phyloP scores from a whole-genome alignment of 495 filamentous ascomycete genomes.

The Halenospora varia region DNA sequence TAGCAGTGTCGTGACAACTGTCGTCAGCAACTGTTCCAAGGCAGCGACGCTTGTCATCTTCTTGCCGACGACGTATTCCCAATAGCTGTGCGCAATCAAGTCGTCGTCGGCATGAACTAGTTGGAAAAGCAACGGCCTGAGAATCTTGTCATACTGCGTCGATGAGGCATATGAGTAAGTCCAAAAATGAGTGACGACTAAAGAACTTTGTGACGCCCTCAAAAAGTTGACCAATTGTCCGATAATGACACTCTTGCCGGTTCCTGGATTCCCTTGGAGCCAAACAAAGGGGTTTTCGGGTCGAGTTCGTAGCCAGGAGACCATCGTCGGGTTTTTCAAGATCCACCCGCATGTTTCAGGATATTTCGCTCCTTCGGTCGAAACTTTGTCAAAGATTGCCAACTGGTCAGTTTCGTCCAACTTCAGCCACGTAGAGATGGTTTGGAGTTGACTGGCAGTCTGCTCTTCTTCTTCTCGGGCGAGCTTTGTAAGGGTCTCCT shows the following conservation, averaged over 20 bases:
- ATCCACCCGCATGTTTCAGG: slow-evolving; percentile 18
- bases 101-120: no score
- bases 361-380: slow-evolving; percentile 1
- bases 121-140: neutral
- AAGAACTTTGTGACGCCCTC: neutral
- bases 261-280: slow-evolving; percentile 21
- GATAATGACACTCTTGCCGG: slow-evolving; percentile 8
- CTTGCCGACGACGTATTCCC: no score
- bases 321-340: slow-evolving; percentile 4
- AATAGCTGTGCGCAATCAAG: no score
- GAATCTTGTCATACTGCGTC: neutral
- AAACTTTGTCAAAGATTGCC: slow-evolving; percentile 12
- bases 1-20: no score
- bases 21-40: no score
- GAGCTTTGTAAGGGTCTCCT: neutral
- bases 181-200: neutral
- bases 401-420: neutral
- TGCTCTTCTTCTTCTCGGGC: slow-evolving; percentile 7
- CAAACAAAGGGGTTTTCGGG: slow-evolving; percentile 11
- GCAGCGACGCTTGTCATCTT: no score
- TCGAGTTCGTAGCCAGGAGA: slow-evolving; percentile 12
- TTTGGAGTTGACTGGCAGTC: neutral
- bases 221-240: neutral
- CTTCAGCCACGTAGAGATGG: slow-evolving; percentile 14
- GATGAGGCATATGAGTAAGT: neutral